Evolutionary conservation across 495 filamentous ascomycete genomes (phyloP).

Genomic region (Aspergillus coremiiformis): DNA sequence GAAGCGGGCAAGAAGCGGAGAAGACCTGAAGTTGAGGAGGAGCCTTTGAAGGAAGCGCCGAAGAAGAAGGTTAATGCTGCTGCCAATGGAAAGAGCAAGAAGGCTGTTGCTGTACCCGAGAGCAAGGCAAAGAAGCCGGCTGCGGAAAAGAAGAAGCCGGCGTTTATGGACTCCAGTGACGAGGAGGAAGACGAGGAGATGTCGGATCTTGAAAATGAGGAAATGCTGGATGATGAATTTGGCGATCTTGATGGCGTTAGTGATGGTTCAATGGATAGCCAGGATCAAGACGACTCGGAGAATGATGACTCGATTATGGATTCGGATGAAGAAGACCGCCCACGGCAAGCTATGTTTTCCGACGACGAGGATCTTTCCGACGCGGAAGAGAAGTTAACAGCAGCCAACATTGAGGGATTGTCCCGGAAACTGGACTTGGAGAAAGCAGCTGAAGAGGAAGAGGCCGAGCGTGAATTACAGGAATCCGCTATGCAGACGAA

Average conservation of each 20-base stretch:
- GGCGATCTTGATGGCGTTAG: constrained; percentile 47
- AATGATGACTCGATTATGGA: constrained; percentile 65
- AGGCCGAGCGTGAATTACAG: constrained; percentile 57
- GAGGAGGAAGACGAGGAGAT: constrained; percentile 11
- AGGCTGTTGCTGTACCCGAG: constrained; percentile 5
- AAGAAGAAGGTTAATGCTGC: constrained; percentile 16
- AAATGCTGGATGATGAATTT: constrained; percentile 39
- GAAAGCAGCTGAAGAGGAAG: constrained; percentile 61
- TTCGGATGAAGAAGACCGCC: constrained; percentile 58
- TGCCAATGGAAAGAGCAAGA: neutral
- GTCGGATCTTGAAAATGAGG: constrained; percentile 19
- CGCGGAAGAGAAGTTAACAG: constrained; percentile 83
- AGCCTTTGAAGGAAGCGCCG: constrained; percentile 31
- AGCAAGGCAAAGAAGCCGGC: constrained; percentile 23
- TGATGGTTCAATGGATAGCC: constrained; percentile 44
- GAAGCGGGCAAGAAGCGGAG: constrained; percentile 61
- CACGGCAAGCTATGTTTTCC: constrained; percentile 68
- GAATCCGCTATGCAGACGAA: constrained; percentile 92
- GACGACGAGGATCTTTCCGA: constrained; percentile 90
- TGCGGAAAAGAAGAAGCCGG: constrained; percentile 23
- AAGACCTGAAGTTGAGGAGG: constrained; percentile 41
- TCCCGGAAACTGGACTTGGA: constrained; percentile 72
- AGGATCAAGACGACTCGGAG: constrained; percentile 49
- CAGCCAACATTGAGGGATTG: constrained; percentile 91
- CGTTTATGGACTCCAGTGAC: constrained; percentile 40